Conservation (phyloP, 768 basidiomycete genomes). For the Panus rudis region DNA sequence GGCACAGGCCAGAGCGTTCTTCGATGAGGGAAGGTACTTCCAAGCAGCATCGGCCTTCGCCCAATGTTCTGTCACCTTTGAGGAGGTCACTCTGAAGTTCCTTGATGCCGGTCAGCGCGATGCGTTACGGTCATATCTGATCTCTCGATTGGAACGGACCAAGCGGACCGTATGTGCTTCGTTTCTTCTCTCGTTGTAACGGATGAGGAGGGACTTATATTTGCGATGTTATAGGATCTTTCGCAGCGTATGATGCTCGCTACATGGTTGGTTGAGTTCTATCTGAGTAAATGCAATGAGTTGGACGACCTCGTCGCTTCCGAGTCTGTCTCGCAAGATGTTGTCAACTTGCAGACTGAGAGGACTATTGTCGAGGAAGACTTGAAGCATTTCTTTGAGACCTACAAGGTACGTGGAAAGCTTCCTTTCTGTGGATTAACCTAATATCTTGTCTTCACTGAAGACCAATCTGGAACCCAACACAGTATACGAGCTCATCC, state of each 20-base stretch:
- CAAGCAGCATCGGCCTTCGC: conserved; percentile 91
- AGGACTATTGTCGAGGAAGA: conserved; percentile 86
- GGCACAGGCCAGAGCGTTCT: conserved; percentile 75
- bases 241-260: conserved; percentile 97
- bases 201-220: not conserved
- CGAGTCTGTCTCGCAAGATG: conserved; percentile 72
- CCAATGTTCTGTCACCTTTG: conserved; percentile 80
- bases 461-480: conserved; percentile 78
- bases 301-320: conserved; percentile 91
- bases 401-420: conserved; percentile 66
- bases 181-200: not conserved
- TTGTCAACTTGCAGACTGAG: conserved; percentile 79
- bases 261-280: conserved; percentile 97
- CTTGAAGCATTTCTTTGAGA: conserved; percentile 84
- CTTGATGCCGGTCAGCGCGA: conserved; percentile 87
- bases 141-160: conserved; percentile 79
- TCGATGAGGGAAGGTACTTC: conserved; percentile 75
- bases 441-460: not conserved
- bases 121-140: conserved; percentile 82
- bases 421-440: not conserved
- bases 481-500: conserved; percentile 89
- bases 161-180: conserved; percentile 59
- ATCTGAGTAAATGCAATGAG: conserved; percentile 93
- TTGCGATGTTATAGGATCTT: conserved; percentile 50
- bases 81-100: conserved; percentile 88